Evolutionary conservation across 805 yeast genomes (phyloP).

Genomic region (Barnettozyma siamensis): DNA sequence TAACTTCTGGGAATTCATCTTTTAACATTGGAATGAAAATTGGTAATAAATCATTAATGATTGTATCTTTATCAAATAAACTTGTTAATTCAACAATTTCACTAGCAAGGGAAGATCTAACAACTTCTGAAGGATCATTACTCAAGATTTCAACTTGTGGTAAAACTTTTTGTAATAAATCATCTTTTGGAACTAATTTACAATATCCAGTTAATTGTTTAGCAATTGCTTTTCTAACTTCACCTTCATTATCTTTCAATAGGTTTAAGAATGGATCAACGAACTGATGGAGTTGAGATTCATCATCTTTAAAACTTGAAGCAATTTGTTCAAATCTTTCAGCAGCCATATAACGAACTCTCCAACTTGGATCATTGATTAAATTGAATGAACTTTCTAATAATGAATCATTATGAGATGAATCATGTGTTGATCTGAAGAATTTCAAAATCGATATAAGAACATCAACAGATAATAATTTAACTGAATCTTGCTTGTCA

Average conservation of each 20-base stretch:
- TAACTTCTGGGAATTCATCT: conserved; percentile 95
- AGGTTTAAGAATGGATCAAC: conserved; percentile 60
- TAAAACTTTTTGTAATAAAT: conserved; percentile 62
- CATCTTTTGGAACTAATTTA: conserved; percentile 42
- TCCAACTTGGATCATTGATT: conserved; percentile 90
- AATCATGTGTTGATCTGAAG: conserved; percentile 53
- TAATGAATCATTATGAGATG: conserved; percentile 55
- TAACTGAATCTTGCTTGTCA: conserved; percentile 94
- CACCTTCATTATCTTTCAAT: conserved; percentile 92
- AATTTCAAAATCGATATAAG: conserved; percentile 74
- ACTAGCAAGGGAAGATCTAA: conserved; percentile 86
- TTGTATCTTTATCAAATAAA: conserved; percentile 74
- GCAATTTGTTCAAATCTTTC: conserved; percentile 81
- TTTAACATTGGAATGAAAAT: conserved; percentile 88
- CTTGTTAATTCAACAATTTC: conserved; percentile 86
- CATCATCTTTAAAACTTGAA: conserved; percentile 50
- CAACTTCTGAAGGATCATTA: conserved; percentile 88
- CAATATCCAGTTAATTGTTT: conserved; percentile 82
- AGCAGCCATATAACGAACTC: conserved; percentile 98
- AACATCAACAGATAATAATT: conserved; percentile 82
- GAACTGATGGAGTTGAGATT: conserved; percentile 45
- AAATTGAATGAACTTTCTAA: conserved; percentile 62
- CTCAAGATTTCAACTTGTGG: conserved; percentile 82
- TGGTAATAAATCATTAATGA: conserved; percentile 79
- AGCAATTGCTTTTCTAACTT: conserved; percentile 91